phyloP scores from a whole-genome alignment of 148 eudicot species.

The Mesembryanthemum crystallinum region DNA sequence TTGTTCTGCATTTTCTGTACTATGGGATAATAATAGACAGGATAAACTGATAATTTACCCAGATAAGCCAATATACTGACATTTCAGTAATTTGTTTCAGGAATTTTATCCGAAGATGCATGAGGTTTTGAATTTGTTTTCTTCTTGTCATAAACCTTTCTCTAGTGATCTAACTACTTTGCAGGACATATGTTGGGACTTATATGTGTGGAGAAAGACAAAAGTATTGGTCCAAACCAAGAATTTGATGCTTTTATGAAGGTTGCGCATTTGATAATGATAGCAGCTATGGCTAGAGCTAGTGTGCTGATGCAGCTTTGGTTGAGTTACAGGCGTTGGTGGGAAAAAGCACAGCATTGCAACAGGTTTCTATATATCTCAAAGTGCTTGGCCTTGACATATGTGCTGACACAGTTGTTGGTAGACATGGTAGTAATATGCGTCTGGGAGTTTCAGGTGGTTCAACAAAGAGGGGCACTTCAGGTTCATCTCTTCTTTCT shows the following conservation, averaged over 20 bases:
- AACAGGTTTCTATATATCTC: constrained; percentile 71
- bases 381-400: constrained; percentile 84
- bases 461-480: constrained; percentile 85
- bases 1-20: not conserved
- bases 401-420: constrained; percentile 78
- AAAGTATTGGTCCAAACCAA: constrained; percentile 63
- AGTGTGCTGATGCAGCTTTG: not conserved
- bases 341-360: constrained; percentile 64
- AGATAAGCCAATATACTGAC: not conserved
- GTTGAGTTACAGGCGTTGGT: constrained; percentile 56
- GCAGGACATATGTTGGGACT: constrained; percentile 59
- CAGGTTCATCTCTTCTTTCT: constrained; percentile 48
- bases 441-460: constrained; percentile 90
- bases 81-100: not conserved
- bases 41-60: not conserved
- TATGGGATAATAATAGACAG: not conserved
- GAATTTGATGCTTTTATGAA: constrained; percentile 94
- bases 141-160: not conserved
- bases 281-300: not conserved
- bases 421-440: constrained; percentile 86
- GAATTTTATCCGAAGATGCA: not conserved
- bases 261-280: constrained; percentile 37
- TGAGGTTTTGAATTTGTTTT: not conserved
- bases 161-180: constrained; percentile 18
- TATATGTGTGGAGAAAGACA: constrained; percentile 55